These are phyloP conservation scores for Geotrichum histeridarum DNA, from an alignment of 1,139 yeast species.

Conservation along the genomic window DNA sequence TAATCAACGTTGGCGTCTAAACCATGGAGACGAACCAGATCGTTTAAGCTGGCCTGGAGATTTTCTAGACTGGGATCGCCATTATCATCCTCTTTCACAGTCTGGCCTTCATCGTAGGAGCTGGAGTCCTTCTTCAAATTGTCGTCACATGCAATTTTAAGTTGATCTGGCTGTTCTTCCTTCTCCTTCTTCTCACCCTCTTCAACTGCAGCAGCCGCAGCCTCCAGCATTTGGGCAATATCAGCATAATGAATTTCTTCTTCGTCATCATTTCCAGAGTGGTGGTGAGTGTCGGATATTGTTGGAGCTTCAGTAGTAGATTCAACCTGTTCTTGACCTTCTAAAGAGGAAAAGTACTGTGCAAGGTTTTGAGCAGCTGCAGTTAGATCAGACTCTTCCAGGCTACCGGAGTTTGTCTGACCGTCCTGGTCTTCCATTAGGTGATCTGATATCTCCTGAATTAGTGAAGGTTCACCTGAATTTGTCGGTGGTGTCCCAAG, in stretches of 20 bases:
- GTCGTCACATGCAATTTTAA: not conserved
- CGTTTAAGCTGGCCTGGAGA: constrained; percentile 8
- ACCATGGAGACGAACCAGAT: constrained; percentile 7
- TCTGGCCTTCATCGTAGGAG: not conserved
- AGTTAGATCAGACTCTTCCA: constrained; percentile 9
- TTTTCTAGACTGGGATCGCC: constrained; percentile 3
- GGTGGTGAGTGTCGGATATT: not conserved
- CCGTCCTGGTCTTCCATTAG: not conserved
- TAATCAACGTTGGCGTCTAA: not conserved
- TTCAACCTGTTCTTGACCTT: not conserved
- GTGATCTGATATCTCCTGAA: not conserved
- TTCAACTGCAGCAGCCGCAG: constrained; percentile 14
- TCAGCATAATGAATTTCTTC: constrained; percentile 6
- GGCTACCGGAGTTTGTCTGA: not conserved
- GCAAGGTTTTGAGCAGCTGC: constrained; percentile 15
- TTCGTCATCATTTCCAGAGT: not conserved
- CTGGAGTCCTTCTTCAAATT: not conserved
- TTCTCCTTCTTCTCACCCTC: not conserved
- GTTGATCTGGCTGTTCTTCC: constrained; percentile 26
- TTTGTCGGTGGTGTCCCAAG: not conserved
- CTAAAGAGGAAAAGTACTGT: constrained; percentile 9
- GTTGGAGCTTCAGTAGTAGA: not conserved
- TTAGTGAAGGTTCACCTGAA: not conserved
- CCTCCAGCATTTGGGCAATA: constrained; percentile 13
- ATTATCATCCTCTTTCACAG: not conserved